Base-by-base conservation (phyloP, 106 monocot species). In the Allium fistulosum region DNA sequence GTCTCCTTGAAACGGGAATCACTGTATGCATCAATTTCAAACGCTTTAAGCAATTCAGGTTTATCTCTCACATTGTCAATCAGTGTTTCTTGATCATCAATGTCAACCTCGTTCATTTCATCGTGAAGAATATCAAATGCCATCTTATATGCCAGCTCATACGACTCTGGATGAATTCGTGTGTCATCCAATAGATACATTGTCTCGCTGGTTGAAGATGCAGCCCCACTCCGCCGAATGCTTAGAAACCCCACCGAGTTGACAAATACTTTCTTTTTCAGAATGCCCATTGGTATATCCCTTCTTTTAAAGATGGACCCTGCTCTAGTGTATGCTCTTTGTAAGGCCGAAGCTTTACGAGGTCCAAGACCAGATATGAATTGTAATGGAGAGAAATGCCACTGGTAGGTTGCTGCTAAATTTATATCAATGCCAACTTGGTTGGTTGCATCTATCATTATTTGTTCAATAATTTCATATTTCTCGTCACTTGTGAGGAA, bases 151-250 rank as follows among this genome's bases (percentile, higher is more conserved):
- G 99, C 99, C 68, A 93, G 70, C 1, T 85, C 84, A 80, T 93
- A 99, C 8, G 99, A 99, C 72, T 99, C 99, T 0, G 99, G 99
- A 85, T 99, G 92, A 74, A 99, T 99, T 69, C 99, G 82, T 59
- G 99, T 93, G 70, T 99, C 99, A 75, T 99, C 99, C 71, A 99
- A 72, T 15, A 90, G 60, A 57, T 93, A 92, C 59, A 99, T 92
- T 6, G 85, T 71, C 51, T 87, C 84, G 61, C 79, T 81, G 72
- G 82, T 89, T 17, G 77, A 72, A 18, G 74, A 69, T 63, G 90
- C 89, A 50, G 80, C 82, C 8, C 99, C 99, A 71, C 85, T 99
- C 0, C 78, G 78, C 49, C 93, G 82, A 5, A 99, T 81, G 53
- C 99, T 84, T 49, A 93, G 70, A 83, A 93, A 99, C 4, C 93